Base-by-base conservation (phyloP, 2,329 filamentous ascomycete species). In the Lachnellula arida region DNA sequence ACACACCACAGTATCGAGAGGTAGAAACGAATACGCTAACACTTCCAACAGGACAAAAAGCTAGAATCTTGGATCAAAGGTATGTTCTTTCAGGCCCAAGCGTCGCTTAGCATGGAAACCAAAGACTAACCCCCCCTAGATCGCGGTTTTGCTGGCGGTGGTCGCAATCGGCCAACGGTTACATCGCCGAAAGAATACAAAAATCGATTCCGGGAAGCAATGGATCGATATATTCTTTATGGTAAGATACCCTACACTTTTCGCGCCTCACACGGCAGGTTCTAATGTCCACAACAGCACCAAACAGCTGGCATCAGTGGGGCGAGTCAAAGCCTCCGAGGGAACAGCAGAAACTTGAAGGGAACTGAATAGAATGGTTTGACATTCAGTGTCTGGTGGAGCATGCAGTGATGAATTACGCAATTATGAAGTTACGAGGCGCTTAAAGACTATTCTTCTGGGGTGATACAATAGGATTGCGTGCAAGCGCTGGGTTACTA, bases 21-120 rank as follows among this genome's bases (percentile, higher is more conserved):
- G 17, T 32, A 35, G 11, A 40, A 15, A 2, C 28, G 32, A 12
- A 40, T 11, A 37, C 4, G 35, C 58, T 62, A 44, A 62, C 37
- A 50, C 28, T 47, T 44, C 12, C 15, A 14, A 11, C 40, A 63
- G 62, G 94, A 99, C 76, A 99, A 99, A 79, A 97, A 97, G 71
- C 82, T 99, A n/a, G 94, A 99, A 75, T 94, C 88, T 53, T 99
- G 94, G 94, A 97, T 99, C 80, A 99, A 99, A 73, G 28, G 28
- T 32, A 32, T 32, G 9, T 32, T 32, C 28, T 32, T 32, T 32
- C 9, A 32, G 3, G 9, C 28, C 4, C 9, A 12, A 28, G 5
- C 28, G 28, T 32, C 28, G 9, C 28, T 12, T 32, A 32, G 28
- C 28, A 12, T 9, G 3, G 9, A 32, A 32, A 32, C 9, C 11